These are phyloP conservation scores for Solanum arcanum DNA, from an alignment of 257 asterid genomes.

Conservation along the genomic window DNA sequence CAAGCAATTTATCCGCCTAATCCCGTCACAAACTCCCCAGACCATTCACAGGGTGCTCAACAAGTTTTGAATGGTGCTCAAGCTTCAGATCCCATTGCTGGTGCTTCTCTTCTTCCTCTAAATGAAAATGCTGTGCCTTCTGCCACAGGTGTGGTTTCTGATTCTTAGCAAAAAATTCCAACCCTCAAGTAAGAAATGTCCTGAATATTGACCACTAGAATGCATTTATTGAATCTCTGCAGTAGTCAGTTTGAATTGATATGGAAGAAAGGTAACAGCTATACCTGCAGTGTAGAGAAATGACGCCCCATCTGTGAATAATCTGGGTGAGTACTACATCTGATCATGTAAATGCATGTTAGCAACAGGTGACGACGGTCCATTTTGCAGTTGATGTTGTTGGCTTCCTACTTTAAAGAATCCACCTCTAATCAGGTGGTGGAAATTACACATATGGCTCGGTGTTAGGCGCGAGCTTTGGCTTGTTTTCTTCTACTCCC, in stretches of 20 bases:
- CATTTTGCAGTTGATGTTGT: background rate
- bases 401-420: background rate
- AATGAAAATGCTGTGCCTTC: background rate
- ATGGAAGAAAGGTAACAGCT: background rate
- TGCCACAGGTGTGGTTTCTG: background rate
- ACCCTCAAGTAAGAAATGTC: background rate
- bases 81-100: background rate
- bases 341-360: background rate
- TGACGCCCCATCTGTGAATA: background rate
- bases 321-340: background rate
- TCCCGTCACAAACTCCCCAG: background rate
- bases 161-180: background rate
- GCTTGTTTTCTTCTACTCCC: background rate
- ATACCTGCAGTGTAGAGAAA: background rate
- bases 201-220: background rate
- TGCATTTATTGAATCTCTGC: background rate
- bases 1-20: conserved; percentile 20
- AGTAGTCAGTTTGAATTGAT: background rate
- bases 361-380: background rate
- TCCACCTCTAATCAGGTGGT: background rate
- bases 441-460: background rate
- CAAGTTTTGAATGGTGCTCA: conserved; percentile 1
- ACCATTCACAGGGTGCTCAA: conserved; percentile 2
- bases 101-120: background rate
- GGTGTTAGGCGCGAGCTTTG: background rate